Evolutionary conservation across 345 rosid species (phyloP), one percentile per base, ranked within the genome.

Genomic region (Turritis glabra): DNA sequence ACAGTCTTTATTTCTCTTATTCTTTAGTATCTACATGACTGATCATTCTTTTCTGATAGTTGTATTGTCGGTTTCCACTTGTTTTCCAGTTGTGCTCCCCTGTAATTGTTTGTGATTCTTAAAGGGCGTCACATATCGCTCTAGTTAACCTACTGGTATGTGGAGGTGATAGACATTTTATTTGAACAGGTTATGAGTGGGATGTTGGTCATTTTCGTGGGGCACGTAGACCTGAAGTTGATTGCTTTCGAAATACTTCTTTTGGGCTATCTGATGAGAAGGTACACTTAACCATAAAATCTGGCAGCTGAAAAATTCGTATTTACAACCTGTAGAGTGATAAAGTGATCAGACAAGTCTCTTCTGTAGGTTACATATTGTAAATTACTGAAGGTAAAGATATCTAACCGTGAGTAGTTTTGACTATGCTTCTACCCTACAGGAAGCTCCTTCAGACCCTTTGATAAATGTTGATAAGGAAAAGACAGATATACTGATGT

Each of bases 201-300:
- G 98, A 94, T 80, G 84, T 94, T 86, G 98, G 97, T 77, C 96
- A 94, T 79, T 94, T 91, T 73, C 79, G 14, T 47, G 90, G 87
- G 37, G 93, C 91, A 32, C 82, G 17, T 61, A 89, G 97, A 74
- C 98, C 98, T 56, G 88, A 89, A 74, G 94, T 89, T 69, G 96
- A 94, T 72, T 87, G 97, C 82, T 94, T 94, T 77, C 86, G 97
- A 71, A 89, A 87, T 79, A 91, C 96, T 40, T 84, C 96, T 10
- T 87, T 87, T 69, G 97, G 95, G 64, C 79, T 79, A 57, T 81
- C 92, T 59, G 58, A 83, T 55, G 79, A 78, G 41, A 80, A 86
- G 94, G 97, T 91, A 81, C 72, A 58, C 7, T 15, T 55, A 40
- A 48, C 70, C 46, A 41, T 14, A n/a, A 19, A 23, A 11, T 50